These are phyloP conservation scores for Corinectria fuckeliana DNA, from an alignment of 2,329 filamentous ascomycete species.

Conservation along the genomic window DNA sequence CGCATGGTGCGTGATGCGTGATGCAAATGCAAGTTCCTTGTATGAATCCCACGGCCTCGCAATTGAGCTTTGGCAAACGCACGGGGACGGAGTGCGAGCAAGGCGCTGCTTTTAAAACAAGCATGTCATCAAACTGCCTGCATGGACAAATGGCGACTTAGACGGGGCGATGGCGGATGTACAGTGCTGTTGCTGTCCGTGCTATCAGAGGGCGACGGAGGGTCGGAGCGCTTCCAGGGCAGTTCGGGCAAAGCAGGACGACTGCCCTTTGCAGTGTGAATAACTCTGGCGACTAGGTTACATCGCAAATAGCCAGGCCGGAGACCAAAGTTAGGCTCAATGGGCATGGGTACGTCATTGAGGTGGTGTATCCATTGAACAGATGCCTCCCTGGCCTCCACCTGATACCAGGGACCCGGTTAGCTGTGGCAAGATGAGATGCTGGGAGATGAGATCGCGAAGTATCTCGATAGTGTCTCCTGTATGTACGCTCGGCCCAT, in stretches of 20 bases:
- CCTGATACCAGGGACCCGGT: conserved; percentile 24
- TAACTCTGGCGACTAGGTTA: background rate
- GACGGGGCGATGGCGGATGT: background rate
- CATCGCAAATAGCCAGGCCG: background rate
- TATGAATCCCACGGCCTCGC: no score
- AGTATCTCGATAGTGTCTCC: conserved; percentile 38
- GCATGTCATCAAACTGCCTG: background rate
- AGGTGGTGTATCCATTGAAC: conserved; percentile 1
- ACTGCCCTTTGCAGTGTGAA: background rate
- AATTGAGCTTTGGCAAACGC: background rate
- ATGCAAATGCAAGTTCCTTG: no score
- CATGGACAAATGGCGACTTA: no score
- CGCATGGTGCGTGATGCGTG: no score
- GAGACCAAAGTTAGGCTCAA: background rate
- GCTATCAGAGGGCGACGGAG: background rate
- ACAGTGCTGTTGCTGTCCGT: background rate
- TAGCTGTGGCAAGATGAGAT: conserved; percentile 9
- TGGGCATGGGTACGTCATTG: background rate
- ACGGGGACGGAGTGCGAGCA: background rate
- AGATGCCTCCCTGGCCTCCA: conserved; percentile 2
- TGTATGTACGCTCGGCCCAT: no score
- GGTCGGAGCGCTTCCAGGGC: background rate
- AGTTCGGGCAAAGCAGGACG: background rate
- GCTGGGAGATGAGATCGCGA: conserved; percentile 29
- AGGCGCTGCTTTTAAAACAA: background rate